phyloP scores from a whole-genome alignment of 768 basidiomycete species.

The Cyclocybe aegerita region DNA sequence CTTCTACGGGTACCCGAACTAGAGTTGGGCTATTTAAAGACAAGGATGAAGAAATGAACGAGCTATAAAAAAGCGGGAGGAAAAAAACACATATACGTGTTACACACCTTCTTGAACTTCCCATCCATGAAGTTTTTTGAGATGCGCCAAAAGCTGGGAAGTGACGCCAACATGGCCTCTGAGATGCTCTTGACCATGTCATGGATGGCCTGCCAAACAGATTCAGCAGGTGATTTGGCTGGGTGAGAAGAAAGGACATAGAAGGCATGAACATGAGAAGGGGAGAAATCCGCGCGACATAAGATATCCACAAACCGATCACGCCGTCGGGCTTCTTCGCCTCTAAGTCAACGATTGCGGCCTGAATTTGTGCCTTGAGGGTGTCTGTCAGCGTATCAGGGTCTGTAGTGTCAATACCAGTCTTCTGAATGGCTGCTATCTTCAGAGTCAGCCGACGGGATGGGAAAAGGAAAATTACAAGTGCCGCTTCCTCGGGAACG shows the following conservation, averaged over 20 bases:
- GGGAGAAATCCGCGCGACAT: neutral
- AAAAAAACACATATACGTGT: slow-evolving; percentile 11
- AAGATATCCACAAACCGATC: slow-evolving; percentile 45
- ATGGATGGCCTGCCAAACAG: slow-evolving; percentile 79
- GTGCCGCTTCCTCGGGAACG: too few relatives aligned
- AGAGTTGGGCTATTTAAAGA: slow-evolving; percentile 26
- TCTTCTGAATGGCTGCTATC: slow-evolving; percentile 49
- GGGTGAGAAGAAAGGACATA: slow-evolving; percentile 3
- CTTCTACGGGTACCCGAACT: slow-evolving; percentile 61
- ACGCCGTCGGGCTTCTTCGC: slow-evolving; percentile 59
- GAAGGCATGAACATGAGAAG: slow-evolving; percentile 1
- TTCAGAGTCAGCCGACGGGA: slow-evolving; percentile 6
- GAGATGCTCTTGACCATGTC: slow-evolving; percentile 85
- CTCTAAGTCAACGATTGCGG: slow-evolving; percentile 60
- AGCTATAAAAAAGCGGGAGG: slow-evolving; percentile 4
- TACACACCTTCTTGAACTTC: slow-evolving; percentile 78
- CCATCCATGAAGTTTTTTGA: slow-evolving; percentile 91
- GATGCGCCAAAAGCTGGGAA: slow-evolving; percentile 95
- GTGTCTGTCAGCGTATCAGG: slow-evolving; percentile 39
- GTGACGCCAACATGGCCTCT: slow-evolving; percentile 76
- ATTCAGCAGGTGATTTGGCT: slow-evolving; percentile 73
- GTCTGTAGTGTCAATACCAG: slow-evolving; percentile 30
- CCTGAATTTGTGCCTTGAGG: slow-evolving; percentile 58
- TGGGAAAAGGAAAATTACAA: too few relatives aligned
- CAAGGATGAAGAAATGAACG: slow-evolving; percentile 16